Conservation (phyloP, 2,329 filamentous ascomycete genomes). For the Penicillium sp. region DNA sequence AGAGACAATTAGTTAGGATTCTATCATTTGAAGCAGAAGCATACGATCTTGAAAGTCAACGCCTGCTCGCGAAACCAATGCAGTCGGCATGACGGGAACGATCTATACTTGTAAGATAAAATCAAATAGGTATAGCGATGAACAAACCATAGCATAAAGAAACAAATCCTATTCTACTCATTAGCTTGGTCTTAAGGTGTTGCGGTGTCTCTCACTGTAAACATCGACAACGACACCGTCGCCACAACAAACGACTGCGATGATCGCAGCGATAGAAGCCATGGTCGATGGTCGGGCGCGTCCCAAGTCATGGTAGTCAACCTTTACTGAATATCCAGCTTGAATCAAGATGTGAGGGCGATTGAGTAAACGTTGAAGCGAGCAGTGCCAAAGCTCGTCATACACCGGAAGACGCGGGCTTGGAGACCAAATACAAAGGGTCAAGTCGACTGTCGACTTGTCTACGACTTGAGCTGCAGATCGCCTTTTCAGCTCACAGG, state of each 20-base stretch:
- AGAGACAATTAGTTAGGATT: not conserved
- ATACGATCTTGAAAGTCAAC: conserved; percentile 14
- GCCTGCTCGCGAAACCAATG: conserved; percentile 13
- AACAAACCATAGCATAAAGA: conserved; percentile 16
- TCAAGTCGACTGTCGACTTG: too few relatives aligned
- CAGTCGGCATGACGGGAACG: conserved; percentile 15
- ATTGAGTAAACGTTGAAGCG: too few relatives aligned
- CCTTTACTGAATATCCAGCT: too few relatives aligned
- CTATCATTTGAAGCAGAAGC: not conserved
- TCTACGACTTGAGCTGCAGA: too few relatives aligned
- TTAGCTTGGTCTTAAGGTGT: not conserved
- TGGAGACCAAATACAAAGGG: too few relatives aligned
- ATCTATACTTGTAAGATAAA: conserved; percentile 12
- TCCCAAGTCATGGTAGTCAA: too few relatives aligned
- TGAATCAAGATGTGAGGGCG: too few relatives aligned
- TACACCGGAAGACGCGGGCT: too few relatives aligned
- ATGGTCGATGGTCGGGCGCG: conserved; percentile 7
- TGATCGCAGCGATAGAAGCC: conserved; percentile 47
- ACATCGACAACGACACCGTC: conserved; percentile 39
- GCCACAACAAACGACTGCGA: conserved; percentile 53
- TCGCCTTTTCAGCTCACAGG: too few relatives aligned
- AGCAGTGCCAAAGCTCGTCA: too few relatives aligned
- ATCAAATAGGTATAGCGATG: conserved; percentile 3
- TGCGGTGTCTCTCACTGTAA: conserved; percentile 5
- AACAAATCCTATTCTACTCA: conserved; percentile 10